phyloP scores from a whole-genome alignment of 768 basidiomycete genomes.

The Leccinum rimulosum region DNA sequence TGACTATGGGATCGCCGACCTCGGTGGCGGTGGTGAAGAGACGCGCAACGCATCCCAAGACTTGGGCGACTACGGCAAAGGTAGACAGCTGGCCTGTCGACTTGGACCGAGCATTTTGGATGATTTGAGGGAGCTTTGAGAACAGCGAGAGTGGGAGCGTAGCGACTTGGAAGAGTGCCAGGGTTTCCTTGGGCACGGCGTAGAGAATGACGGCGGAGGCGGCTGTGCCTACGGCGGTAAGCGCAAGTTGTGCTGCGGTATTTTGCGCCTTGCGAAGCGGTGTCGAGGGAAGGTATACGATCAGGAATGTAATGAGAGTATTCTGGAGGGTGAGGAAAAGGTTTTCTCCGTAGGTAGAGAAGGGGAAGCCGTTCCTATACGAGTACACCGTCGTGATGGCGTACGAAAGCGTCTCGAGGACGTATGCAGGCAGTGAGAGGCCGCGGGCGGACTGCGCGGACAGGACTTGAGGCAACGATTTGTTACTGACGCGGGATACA shows the following conservation, averaged over 20 bases:
- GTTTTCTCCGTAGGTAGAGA: slow-evolving; percentile 98
- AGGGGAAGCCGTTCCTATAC: slow-evolving; percentile 81
- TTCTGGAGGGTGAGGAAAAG: slow-evolving; percentile 90
- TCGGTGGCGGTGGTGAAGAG: slow-evolving; percentile 93
- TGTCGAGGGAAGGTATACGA: slow-evolving; percentile 58
- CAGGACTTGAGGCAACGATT: slow-evolving; percentile 47
- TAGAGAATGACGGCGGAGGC: slow-evolving; percentile 42
- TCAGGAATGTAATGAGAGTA: slow-evolving; percentile 83
- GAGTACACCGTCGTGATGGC: slow-evolving; percentile 89
- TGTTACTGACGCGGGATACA: neutral
- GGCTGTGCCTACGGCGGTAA: slow-evolving; percentile 33
- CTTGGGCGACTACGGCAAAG: slow-evolving; percentile 86
- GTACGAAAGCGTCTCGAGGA: slow-evolving; percentile 89
- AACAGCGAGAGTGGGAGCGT: slow-evolving; percentile 91
- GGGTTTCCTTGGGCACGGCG: slow-evolving; percentile 42
- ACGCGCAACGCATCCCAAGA: slow-evolving; percentile 86
- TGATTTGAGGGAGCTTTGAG: slow-evolving; percentile 93
- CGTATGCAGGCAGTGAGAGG: slow-evolving; percentile 80
- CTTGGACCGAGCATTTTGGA: slow-evolving; percentile 66
- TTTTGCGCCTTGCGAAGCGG: slow-evolving; percentile 27
- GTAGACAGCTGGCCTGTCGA: slow-evolving; percentile 94
- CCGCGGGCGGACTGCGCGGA: slow-evolving; percentile 78
- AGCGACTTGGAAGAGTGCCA: slow-evolving; percentile 74
- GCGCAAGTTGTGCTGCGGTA: slow-evolving; percentile 30
- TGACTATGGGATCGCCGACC: slow-evolving; percentile 76